Base-by-base conservation (phyloP, 805 yeast species). In the Candida yuanshanica region DNA sequence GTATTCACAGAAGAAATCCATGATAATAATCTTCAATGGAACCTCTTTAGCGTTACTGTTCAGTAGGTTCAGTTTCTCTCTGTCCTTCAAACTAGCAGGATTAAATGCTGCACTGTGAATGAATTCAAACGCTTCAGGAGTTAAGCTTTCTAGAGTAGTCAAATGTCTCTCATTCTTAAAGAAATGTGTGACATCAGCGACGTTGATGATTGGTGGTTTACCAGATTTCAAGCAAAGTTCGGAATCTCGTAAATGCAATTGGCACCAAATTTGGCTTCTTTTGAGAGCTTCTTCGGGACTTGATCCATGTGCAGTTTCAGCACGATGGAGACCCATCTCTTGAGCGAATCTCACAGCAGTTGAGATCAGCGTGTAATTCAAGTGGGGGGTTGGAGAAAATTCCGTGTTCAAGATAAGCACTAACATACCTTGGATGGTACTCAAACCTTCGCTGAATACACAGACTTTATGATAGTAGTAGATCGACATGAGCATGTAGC, bases 241-340 rank as follows among this genome's bases (percentile, higher is more conserved):
- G 34, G 65, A 63, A 48, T 79, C 84, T 13, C 64, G 42, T n/a
- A 61, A 44, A 48, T 68, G 74, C 36, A 79, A 68, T 13, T 61
- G 47, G 67, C 76, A 69, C 77, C 81, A 80, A 18, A 79, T 40
- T 10, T 58, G 46, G 20, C 72, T 55, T 18, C 76, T 64, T 4
- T 56, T 52, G 2, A 55, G 47, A 1, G 60, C 57, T 33, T 77
- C 80, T 5, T 52, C 58, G 0, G 52, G 48, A 0, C 63, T 29
- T 14, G 75, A 44, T 2, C 68, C 64, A 4, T 56, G 49, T 38
- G 68, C 66, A 2, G 70, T 50, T 35, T 76, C 82, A 4, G 57
- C 58, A 39, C 78, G 60, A 47, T 81, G 77, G 7, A 83, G 60
- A 0, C 85, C 85, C 52, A 78, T 50, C 31, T 75, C 80, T 36